Percentiles rank a stretch among this genome's conserved stretches.
phyloP scores from a whole-genome alignment of 768 basidiomycete genomes.

The Calocybe indica region DNA sequence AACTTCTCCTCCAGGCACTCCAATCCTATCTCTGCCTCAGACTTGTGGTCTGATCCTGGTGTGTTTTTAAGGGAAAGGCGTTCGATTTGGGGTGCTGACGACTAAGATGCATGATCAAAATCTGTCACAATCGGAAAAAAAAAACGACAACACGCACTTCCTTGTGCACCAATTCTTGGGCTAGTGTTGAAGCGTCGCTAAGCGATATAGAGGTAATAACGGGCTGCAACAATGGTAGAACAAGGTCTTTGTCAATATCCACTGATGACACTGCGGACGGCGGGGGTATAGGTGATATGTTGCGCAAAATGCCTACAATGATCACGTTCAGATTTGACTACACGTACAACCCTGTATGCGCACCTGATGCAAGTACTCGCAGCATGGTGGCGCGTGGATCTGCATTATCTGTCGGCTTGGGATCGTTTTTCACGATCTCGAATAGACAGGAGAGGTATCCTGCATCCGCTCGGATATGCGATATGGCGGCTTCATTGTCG shows the following conservation, averaged over 20 bases:
- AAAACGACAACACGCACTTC: constrained; percentile 40
- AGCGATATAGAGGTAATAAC: constrained; percentile 58
- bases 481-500: constrained; percentile 74
- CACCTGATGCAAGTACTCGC: constrained; percentile 69
- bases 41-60: constrained; percentile 75
- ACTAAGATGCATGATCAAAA: constrained; percentile 22
- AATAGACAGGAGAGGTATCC: constrained; percentile 57
- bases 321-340: background rate
- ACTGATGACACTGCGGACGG: constrained; percentile 53
- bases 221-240: constrained; percentile 67
- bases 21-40: constrained; percentile 60
- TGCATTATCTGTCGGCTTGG: constrained; percentile 32
- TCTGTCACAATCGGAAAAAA: background rate
- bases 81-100: constrained; percentile 44
- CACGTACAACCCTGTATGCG: constrained; percentile 7
- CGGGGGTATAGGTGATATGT: constrained; percentile 72
- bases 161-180: constrained; percentile 44
- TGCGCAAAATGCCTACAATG: constrained; percentile 61
- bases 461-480: constrained; percentile 56
- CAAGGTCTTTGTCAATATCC: constrained; percentile 66
- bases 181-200: constrained; percentile 38
- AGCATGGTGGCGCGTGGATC: constrained; percentile 49
- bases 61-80: constrained; percentile 56
- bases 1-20: constrained; percentile 67
- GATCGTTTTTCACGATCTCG: constrained; percentile 20